Conservation (phyloP, 2,329 filamentous ascomycete genomes). For the Neurospora sp. region DNA sequence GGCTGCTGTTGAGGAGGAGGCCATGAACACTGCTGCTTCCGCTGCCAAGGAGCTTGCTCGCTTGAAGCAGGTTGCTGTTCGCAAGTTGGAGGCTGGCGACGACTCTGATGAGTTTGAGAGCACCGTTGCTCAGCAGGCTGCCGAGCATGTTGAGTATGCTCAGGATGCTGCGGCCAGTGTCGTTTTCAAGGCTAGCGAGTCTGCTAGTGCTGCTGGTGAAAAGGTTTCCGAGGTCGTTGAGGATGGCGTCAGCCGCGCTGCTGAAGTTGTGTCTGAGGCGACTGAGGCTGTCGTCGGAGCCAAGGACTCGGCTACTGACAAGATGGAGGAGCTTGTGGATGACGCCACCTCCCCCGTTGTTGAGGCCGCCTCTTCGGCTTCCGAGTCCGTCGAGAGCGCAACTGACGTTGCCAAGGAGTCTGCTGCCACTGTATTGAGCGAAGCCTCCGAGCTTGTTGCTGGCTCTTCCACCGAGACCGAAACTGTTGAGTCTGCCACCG, state of each 20-base stretch:
- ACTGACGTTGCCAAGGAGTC: slow-evolving; percentile 1
- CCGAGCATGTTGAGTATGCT: slow-evolving; percentile 17
- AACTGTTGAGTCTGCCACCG: slow-evolving; percentile 8
- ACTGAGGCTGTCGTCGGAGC: slow-evolving; percentile 13
- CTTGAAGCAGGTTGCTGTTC: slow-evolving; percentile 74
- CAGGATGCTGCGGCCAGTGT: slow-evolving; percentile 16
- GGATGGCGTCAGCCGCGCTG: slow-evolving; percentile 15
- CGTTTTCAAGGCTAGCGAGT: slow-evolving; percentile 27
- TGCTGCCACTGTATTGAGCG: not conserved
- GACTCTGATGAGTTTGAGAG: slow-evolving; percentile 69
- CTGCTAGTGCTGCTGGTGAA: slow-evolving; percentile 15
- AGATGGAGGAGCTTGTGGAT: slow-evolving; percentile 9
- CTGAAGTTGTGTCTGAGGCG: slow-evolving; percentile 22
- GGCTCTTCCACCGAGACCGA: slow-evolving; percentile 1
- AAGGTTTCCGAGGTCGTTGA: slow-evolving; percentile 11
- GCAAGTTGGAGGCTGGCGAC: slow-evolving; percentile 73
- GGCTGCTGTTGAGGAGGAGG: slow-evolving; percentile 56
- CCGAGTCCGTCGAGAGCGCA: slow-evolving; percentile 8
- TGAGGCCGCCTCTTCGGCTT: slow-evolving; percentile 6
- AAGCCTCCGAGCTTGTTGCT: not conserved
- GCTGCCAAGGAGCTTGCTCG: slow-evolving; percentile 71
- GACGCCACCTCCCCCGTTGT: slow-evolving; percentile 8
- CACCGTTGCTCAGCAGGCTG: slow-evolving; percentile 47
- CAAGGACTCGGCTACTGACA: slow-evolving; percentile 1
- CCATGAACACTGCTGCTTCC: slow-evolving; percentile 69